Evolutionary conservation across 352 stramenopile species (phyloP).

Genomic region (Phytophthora quininea): DNA sequence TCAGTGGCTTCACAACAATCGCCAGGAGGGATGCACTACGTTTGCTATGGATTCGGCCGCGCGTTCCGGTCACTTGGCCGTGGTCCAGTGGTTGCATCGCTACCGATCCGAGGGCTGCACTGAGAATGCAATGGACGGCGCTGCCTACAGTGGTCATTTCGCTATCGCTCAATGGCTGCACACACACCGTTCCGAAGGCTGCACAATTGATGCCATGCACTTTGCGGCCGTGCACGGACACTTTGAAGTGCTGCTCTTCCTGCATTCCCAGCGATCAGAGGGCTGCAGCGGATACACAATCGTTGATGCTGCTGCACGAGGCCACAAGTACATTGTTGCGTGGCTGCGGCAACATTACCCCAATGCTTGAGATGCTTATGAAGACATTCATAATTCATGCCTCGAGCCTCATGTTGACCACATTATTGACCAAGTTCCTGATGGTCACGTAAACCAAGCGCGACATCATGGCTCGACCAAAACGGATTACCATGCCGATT

Average conservation of each 20-base stretch:
- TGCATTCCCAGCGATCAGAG: slow-evolving; percentile 36
- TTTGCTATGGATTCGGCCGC: slow-evolving; percentile 28
- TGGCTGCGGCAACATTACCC: slow-evolving; percentile 27
- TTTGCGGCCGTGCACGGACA: slow-evolving; percentile 34
- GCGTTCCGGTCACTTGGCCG: slow-evolving; percentile 15
- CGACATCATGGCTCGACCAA: not conserved
- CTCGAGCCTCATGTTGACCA: slow-evolving; percentile 10
- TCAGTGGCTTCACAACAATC: slow-evolving; percentile 37
- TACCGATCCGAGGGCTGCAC: slow-evolving; percentile 21
- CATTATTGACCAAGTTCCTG: no score
- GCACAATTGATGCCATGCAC: slow-evolving; percentile 39
- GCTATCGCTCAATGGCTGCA: slow-evolving; percentile 28
- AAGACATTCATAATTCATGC: no score
- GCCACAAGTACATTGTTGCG: slow-evolving; percentile 14
- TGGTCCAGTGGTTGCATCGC: slow-evolving; percentile 28
- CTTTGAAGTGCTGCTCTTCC: slow-evolving; percentile 40
- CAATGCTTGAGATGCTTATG: not conserved
- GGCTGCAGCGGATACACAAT: slow-evolving; percentile 27
- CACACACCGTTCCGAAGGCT: slow-evolving; percentile 28
- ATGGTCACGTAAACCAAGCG: no score
- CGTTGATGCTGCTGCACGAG: slow-evolving; percentile 20
- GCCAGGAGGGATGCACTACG: slow-evolving; percentile 24
- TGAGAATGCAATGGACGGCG: slow-evolving; percentile 23
- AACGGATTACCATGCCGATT: not conserved
- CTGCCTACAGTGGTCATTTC: slow-evolving; percentile 19